phyloP scores from a whole-genome alignment of 768 basidiomycete genomes.

The Plicaturopsis crispa region DNA sequence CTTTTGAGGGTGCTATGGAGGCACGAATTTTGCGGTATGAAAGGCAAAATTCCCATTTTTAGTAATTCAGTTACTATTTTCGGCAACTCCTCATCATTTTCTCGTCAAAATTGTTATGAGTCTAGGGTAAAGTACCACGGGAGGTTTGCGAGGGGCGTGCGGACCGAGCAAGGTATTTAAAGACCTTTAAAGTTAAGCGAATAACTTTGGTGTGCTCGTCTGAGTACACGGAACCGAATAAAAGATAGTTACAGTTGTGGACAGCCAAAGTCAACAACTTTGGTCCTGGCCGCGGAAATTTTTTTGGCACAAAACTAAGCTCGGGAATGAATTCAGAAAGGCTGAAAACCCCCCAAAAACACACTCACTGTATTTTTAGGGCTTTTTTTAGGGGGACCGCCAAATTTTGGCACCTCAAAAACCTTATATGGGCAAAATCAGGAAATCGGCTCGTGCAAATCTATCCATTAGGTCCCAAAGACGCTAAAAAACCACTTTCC shows the following conservation, averaged over 20 bases:
- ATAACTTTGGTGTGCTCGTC: too few species aligned
- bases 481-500: background rate
- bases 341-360: conserved; percentile 10
- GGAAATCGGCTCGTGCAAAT: conserved; percentile 1
- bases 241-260: conserved; percentile 20
- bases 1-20: too few species aligned
- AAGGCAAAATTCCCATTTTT: too few species aligned
- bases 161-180: too few species aligned
- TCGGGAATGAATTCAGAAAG: conserved; percentile 13
- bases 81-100: too few species aligned
- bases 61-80: too few species aligned
- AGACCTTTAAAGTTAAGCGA: too few species aligned
- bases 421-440: background rate
- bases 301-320: conserved; percentile 13
- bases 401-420: conserved; percentile 1
- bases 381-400: background rate
- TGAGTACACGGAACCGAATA: too few species aligned
- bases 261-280: conserved; percentile 18
- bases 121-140: too few species aligned
- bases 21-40: too few species aligned
- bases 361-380: conserved; percentile 8
- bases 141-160: too few species aligned
- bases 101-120: too few species aligned
- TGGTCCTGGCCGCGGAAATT: conserved; percentile 5
- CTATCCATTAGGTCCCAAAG: background rate